Percentiles rank a stretch among this genome's conserved stretches.
Conservation (phyloP, 345 rosid species). For the Pugionium dolabratum region DNA sequence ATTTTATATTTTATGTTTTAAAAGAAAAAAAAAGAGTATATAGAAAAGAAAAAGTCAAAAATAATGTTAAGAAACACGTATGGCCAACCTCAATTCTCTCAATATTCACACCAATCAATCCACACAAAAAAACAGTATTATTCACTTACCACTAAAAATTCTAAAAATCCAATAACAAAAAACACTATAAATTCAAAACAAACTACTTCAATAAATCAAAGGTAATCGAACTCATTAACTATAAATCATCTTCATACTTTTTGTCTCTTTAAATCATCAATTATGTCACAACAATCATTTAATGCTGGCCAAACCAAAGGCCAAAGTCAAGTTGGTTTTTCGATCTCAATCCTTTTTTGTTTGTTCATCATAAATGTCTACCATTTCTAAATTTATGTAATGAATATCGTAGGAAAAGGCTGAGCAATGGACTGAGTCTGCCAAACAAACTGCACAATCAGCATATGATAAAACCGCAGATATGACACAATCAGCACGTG, state of each 20-base stretch:
- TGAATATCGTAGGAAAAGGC: slow-evolving; percentile 33
- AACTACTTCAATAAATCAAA: slow-evolving; percentile 31
- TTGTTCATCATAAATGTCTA: too few relatives aligned
- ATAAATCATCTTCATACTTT: neutral
- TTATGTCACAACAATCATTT: slow-evolving; percentile 43
- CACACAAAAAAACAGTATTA: slow-evolving; percentile 12
- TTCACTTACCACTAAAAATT: slow-evolving; percentile 7
- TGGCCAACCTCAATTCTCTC: slow-evolving; percentile 36
- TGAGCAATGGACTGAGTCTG: slow-evolving; percentile 41
- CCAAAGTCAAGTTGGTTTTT: slow-evolving; percentile 32
- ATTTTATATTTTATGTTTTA: neutral
- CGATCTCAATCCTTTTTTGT: neutral
- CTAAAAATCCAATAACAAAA: neutral
- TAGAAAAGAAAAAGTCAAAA: slow-evolving; percentile 23
- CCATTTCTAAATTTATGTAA: too few relatives aligned
- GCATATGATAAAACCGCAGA: slow-evolving; percentile 37
- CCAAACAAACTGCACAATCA: slow-evolving; percentile 37
- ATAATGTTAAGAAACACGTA: slow-evolving; percentile 12
- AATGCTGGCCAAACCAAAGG: slow-evolving; percentile 37
- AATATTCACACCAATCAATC: slow-evolving; percentile 23
- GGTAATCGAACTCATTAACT: slow-evolving; percentile 14
- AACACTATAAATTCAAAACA: slow-evolving; percentile 27
- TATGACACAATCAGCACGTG: slow-evolving; percentile 32
- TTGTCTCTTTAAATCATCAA: slow-evolving; percentile 14
- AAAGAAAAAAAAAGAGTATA: slow-evolving; percentile 11